Base-by-base conservation (phyloP, 352 stramenopile species). In the Phytophthora cactorum region DNA sequence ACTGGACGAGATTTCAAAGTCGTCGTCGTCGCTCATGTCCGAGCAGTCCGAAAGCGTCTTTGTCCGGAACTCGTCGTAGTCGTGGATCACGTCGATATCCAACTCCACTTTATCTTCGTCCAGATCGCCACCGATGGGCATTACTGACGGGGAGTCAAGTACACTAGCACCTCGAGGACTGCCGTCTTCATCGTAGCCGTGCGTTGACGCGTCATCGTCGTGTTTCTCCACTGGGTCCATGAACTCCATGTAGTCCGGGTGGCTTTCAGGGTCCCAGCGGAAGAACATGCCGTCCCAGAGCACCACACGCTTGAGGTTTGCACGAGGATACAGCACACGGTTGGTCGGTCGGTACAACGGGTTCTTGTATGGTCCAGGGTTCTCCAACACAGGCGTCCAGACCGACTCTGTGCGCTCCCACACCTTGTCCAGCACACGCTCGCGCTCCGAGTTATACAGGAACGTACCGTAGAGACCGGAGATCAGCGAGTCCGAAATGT, bases 271-370 rank as follows among this genome's bases (percentile, higher is more conserved):
- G 52, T 95, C 88, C 86, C 86, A 95, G 1, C 88, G 86, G 74
- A 93, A 95, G 59, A 91, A 95, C 79, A 95, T 90, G 9, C 82
- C 84, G 51, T 94, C 86, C 88, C 88, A 96, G 17, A 96, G 59
- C 38, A 96, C 88, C 1, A 96, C 88, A 22, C 85, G 86, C 70
- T 96, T 96, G 32, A 94, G 60, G 68, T 96, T 96, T n/a, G 86
- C 88, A 11, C 88, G 84, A 10, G 88, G 88, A 56, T 93, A 96
- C 9, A 96, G 59, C 43, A 96, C 88, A 29, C 85, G 84, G 51
- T 93, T 91, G 50, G 86, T 94, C 5, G 81, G 76, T 28, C 86
- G 83, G 62, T 92, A 96, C 41, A 90, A 77, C 0, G 77, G 82
- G 59, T 96, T 96, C 59, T 82, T 86, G 74, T 78, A 93, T 10